A percentile compares a stretch with the other conserved stretches of the same genome.
These are phyloP conservation scores for Microbotryum lychnidis-dioicae DNA, from an alignment of 1,284 basidiomycete species.

Conservation along the genomic window DNA sequence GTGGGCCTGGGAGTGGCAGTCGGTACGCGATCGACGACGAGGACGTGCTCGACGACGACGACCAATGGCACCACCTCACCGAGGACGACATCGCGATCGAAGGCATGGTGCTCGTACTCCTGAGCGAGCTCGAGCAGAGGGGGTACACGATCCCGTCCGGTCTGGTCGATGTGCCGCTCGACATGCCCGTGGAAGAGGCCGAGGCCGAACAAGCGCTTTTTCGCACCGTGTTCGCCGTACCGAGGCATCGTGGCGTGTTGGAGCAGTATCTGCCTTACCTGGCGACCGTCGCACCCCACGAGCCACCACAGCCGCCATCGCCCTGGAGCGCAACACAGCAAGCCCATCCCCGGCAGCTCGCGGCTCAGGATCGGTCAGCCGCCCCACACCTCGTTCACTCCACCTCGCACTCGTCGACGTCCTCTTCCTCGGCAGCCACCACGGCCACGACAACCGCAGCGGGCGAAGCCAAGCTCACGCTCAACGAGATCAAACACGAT, in stretches of 20 bases:
- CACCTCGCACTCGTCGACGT: no score
- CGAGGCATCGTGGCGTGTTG: slow-evolving; percentile 20
- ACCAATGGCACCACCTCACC: slow-evolving; percentile 1
- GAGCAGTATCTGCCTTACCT: slow-evolving; percentile 22
- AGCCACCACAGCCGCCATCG: background rate
- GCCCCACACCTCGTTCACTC: no score
- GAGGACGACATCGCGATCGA: slow-evolving; percentile 32
- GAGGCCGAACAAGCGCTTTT: slow-evolving; percentile 22
- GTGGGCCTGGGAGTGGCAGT: background rate
- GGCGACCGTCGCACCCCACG: background rate
- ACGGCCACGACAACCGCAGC: no score
- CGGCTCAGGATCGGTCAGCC: background rate
- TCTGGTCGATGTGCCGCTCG: slow-evolving; percentile 16
- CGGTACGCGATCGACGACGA: background rate
- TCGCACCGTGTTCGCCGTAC: slow-evolving; percentile 20
- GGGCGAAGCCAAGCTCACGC: no score
- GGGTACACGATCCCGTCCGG: slow-evolving; percentile 28
- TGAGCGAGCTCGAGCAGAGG: slow-evolving; percentile 18
- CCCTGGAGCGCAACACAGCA: no score
- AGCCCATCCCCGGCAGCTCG: no score
- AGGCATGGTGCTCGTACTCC: slow-evolving; percentile 27
- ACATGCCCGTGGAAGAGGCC: slow-evolving; percentile 29
- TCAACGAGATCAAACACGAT: background rate
- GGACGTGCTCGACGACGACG: background rate
- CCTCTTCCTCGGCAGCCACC: no score